Base-by-base conservation (phyloP, 148 eudicot species). In the Amaranthus cruentus region DNA sequence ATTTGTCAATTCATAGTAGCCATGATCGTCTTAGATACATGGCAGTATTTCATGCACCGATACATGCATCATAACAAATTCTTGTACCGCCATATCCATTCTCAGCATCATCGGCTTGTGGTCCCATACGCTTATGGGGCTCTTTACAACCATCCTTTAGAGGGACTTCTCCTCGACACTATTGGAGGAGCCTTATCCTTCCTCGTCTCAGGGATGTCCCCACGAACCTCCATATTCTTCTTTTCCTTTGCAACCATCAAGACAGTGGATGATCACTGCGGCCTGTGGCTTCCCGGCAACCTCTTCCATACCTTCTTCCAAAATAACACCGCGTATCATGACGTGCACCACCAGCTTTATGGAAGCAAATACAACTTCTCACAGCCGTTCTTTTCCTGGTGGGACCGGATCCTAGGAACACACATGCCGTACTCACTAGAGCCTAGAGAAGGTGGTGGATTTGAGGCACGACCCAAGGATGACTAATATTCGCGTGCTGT, bases 31-130 rank as follows among this genome's bases (percentile, higher is more conserved):
- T 73, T 94, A 50, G 98, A 94, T 58, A 89, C 98, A 5, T 91
- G 98, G 97, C 98, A 94, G 47, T 94, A 94, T 68, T 91, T 94
- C 79, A 87, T 89, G 96, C 98, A 93, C 57, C 81, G 98, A 21
- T 91, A 86, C 80, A 88, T 93, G 95, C 98, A 94, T 78, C 88
- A 83, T n/a, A 94, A 94, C 85, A 88, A 90, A 73, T 90, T 87
- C 65, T 55, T 88, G 56, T 90, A 91, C 78, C 85, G 83, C 6
- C 97, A 91, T 52, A 74, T 91, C 78, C 97, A 91, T 75, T 91
- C 97, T 62, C 92, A 88, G 57, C 97, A 91, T 73, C 97, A 91
- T 72, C 88, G 90, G 10, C 90, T 91, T 13, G 75, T 91, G n/a
- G 97, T 91, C 7, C 97, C 97, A 2, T 91, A 89, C 70, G 87